These are phyloP conservation scores for Cordyceps cicadae DNA, from an alignment of 2,329 filamentous ascomycete species.

Conservation along the genomic window DNA sequence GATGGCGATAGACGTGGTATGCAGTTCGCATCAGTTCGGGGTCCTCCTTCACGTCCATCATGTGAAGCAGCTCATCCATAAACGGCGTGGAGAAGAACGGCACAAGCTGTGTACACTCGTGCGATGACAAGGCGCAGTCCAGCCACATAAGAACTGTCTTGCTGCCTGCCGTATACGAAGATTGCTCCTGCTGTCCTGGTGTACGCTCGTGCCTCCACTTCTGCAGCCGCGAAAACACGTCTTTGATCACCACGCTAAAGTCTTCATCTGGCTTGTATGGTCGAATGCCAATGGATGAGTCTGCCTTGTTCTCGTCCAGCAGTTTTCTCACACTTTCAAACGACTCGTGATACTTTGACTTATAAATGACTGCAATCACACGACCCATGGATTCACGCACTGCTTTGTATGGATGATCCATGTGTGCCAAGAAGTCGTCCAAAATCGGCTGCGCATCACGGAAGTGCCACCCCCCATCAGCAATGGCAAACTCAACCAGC, in stretches of 20 bases:
- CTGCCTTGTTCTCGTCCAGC: conserved; percentile 67
- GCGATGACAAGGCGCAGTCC: conserved; percentile 79
- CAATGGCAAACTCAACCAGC: conserved; percentile 78
- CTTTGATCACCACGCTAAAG: conserved; percentile 61
- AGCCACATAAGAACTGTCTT: conserved; percentile 96
- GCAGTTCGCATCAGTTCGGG: conserved; percentile 89
- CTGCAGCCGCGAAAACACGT: conserved; percentile 73
- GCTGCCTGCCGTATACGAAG: conserved; percentile 87
- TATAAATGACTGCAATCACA: conserved; percentile 79
- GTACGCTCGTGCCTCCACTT: conserved; percentile 77
- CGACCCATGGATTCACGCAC: conserved; percentile 91
- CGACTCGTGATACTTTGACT: conserved; percentile 88
- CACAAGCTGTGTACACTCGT: conserved; percentile 85
- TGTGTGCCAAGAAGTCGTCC: conserved; percentile 78
- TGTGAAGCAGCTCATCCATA: conserved; percentile 88
- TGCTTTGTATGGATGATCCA: conserved; percentile 96
- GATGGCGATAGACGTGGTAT: conserved; percentile 92
- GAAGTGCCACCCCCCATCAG: conserved; percentile 93
- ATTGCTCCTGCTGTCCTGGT: conserved; percentile 86
- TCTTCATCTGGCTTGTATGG: conserved; percentile 74
- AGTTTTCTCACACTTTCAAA: conserved; percentile 72
- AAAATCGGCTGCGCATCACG: conserved; percentile 80
- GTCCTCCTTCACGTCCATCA: conserved; percentile 99
- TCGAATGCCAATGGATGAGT: conserved; percentile 74
- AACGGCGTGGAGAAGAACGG: conserved; percentile 86